These are phyloP conservation scores for Trypanosoma platydactyli DNA, from an alignment of 208 protist species.

Conservation along the genomic window DNA sequence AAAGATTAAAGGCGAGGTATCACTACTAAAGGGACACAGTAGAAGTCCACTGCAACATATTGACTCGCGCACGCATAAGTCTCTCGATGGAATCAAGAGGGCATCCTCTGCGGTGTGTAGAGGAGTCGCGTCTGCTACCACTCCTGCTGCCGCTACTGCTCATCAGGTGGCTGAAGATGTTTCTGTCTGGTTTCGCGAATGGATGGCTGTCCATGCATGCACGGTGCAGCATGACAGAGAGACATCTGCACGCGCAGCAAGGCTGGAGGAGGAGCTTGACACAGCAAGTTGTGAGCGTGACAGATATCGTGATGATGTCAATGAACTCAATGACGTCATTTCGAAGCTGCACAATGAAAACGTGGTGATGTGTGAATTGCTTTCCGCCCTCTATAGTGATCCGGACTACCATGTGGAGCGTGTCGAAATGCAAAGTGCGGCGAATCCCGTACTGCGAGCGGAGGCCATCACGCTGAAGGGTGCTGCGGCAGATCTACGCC, in stretches of 20 bases:
- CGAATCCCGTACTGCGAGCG: constrained; percentile 12
- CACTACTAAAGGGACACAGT: background rate
- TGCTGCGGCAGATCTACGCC: constrained; percentile 27
- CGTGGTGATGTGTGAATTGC: constrained; percentile 30
- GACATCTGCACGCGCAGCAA: constrained; percentile 10
- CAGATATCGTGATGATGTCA: constrained; percentile 27
- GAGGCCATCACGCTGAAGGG: constrained; percentile 26
- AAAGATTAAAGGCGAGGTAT: background rate
- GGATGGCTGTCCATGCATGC: background rate
- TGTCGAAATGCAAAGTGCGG: constrained; percentile 19
- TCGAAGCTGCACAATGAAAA: constrained; percentile 33
- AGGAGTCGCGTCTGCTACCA: no score
- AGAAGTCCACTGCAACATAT: no score
- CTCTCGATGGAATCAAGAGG: no score
- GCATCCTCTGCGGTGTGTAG: no score
- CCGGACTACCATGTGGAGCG: constrained; percentile 27
- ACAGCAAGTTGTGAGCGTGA: constrained; percentile 26
- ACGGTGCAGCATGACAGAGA: constrained; percentile 4
- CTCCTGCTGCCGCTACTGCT: background rate
- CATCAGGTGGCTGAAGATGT: constrained; percentile 5
- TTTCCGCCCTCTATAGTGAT: constrained; percentile 44
- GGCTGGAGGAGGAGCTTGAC: constrained; percentile 27
- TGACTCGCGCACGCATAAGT: no score
- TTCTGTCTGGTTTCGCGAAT: background rate
- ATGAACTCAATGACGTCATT: constrained; percentile 25